phyloP scores from a whole-genome alignment of 345 rosid genomes.

The Linum trigynum region DNA sequence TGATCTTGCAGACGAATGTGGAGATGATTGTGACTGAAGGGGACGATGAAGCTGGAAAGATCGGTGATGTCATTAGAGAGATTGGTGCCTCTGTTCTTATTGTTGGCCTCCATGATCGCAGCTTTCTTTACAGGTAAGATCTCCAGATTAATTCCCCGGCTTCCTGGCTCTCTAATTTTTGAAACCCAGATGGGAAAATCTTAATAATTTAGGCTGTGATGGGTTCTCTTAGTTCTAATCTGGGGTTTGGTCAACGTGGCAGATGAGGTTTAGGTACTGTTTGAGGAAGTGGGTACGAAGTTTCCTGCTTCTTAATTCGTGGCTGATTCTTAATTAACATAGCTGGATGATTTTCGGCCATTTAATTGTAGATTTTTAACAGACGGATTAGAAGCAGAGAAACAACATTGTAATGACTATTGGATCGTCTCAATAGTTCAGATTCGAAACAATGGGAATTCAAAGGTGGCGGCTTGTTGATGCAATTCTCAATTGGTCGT shows the following conservation, averaged over 20 bases:
- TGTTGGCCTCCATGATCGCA: constrained; percentile 77
- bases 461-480: no score
- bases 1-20: constrained; percentile 43
- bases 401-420: no score
- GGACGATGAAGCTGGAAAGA: constrained; percentile 57
- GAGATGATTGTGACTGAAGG: constrained; percentile 86
- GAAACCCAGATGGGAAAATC: no score
- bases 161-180: no score
- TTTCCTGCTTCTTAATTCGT: not conserved
- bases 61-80: constrained; percentile 55
- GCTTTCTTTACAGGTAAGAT: constrained; percentile 84
- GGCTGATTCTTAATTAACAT: not conserved
- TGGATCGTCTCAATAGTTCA: no score
- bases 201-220: not conserved
- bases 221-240: not conserved
- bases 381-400: no score
- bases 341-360: no score
- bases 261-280: not conserved
- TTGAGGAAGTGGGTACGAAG: not conserved
- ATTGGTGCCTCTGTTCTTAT: constrained; percentile 75
- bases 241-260: constrained; percentile 12
- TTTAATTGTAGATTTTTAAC: no score
- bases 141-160: not conserved
- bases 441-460: no score
- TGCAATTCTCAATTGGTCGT: no score